Evolutionary conservation across 2,329 filamentous ascomycete genomes (phyloP).

Genomic region (Neurospora sp.): DNA sequence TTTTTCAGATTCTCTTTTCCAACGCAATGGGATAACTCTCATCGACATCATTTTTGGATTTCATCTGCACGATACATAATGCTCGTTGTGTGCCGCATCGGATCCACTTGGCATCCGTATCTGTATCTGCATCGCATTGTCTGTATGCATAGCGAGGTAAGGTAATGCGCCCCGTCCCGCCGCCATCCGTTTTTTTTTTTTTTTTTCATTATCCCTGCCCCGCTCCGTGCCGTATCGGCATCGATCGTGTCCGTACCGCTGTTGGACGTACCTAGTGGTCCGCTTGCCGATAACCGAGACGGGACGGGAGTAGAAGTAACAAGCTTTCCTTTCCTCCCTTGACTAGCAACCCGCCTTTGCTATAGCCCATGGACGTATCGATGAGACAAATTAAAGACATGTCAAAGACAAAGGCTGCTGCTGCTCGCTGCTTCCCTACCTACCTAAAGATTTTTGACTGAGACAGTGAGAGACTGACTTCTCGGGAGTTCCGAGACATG

Average conservation of each 20-base stretch:
- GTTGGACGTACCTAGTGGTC: neutral
- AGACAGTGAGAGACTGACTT: neutral
- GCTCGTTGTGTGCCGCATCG: neutral
- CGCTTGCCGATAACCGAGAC: neutral
- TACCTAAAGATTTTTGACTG: neutral
- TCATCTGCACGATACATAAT: neutral
- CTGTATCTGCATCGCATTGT: neutral
- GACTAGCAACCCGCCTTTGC: neutral
- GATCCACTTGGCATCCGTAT: neutral
- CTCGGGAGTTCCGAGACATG: neutral
- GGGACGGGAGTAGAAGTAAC: neutral
- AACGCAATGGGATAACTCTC: neutral
- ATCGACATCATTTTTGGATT: neutral
- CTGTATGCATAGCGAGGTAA: too few relatives aligned
- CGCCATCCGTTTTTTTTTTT: too few relatives aligned
- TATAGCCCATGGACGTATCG: neutral
- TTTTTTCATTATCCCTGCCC: neutral
- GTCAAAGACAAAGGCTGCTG: neutral
- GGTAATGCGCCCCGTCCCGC: neutral
- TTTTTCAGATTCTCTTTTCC: neutral
- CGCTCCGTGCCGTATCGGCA: neutral
- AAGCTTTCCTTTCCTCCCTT: neutral
- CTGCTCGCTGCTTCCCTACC: neutral
- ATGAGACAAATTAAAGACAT: neutral
- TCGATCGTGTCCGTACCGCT: neutral